Evolutionary conservation across 2,329 filamentous ascomycete species (phyloP).

Genomic region (Xylariaceae sp.): DNA sequence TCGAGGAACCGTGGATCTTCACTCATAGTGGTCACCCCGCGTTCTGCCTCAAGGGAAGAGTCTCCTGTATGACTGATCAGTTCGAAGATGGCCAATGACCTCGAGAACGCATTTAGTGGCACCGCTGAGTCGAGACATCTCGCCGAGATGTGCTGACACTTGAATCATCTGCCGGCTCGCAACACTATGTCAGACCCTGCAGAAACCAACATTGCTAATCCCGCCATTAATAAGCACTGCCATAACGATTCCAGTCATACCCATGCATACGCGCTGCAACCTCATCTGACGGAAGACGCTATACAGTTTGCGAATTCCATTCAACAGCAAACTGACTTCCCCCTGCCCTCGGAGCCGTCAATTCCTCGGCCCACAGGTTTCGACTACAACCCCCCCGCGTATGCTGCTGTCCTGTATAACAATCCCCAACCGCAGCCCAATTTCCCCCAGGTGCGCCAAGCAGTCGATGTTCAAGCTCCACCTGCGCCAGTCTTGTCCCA

Average conservation of each 20-base stretch:
- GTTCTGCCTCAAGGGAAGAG: too few species aligned
- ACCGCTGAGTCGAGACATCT: too few species aligned
- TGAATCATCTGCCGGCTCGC: constrained; percentile 1
- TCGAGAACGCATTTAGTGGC: too few species aligned
- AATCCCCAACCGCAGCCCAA: constrained; percentile 2
- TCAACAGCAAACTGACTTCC: constrained; percentile 2
- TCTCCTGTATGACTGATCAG: too few species aligned
- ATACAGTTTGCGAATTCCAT: constrained; percentile 4
- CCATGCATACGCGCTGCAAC: background rate
- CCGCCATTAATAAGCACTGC: constrained; percentile 16
- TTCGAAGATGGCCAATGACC: too few species aligned
- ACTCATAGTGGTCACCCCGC: too few species aligned
- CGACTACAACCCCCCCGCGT: constrained; percentile 5
- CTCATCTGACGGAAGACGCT: background rate
- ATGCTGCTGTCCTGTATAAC: background rate
- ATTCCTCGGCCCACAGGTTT: constrained; percentile 11
- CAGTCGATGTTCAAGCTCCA: constrained; percentile 1
- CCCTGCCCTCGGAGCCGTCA: background rate
- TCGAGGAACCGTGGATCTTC: too few species aligned
- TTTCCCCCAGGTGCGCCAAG: constrained; percentile 2
- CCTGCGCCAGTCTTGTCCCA: constrained; percentile 7
- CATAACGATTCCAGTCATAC: constrained; percentile 8
- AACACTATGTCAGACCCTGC: constrained; percentile 18
- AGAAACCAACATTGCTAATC: constrained; percentile 8
- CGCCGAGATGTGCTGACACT: too few species aligned